Evolutionary conservation across 2,329 filamentous ascomycete species (phyloP).

Genomic region (Monosporascus cannonballus): DNA sequence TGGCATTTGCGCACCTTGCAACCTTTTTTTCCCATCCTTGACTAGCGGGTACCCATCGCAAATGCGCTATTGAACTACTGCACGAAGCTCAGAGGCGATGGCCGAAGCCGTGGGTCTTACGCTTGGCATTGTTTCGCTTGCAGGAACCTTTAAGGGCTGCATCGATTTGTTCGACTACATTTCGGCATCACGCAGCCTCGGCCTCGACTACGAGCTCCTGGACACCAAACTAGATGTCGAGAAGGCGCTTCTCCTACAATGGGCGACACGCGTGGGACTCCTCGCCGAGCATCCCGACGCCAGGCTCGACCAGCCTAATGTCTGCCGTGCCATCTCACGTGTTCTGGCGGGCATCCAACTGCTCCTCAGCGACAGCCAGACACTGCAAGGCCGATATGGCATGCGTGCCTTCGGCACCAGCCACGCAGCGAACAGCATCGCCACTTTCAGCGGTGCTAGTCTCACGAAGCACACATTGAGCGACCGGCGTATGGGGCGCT

Average conservation of each 20-base stretch:
- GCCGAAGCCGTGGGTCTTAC: constrained; percentile 12
- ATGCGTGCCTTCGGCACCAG: too few relatives aligned
- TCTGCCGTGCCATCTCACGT: not conserved
- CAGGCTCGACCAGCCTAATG: constrained; percentile 7
- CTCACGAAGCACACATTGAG: not conserved
- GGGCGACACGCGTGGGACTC: constrained; percentile 12
- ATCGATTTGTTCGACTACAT: constrained; percentile 12
- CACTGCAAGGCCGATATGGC: constrained; percentile 6
- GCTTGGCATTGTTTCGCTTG: constrained; percentile 8
- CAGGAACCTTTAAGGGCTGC: constrained; percentile 13
- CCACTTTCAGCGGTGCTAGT: not conserved
- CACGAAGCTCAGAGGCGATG: too few relatives aligned
- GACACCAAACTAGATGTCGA: constrained; percentile 18
- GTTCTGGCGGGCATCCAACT: constrained; percentile 4
- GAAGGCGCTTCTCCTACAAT: constrained; percentile 14
- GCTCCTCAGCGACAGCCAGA: constrained; percentile 1
- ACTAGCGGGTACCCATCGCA: too few relatives aligned
- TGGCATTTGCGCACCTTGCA: too few relatives aligned
- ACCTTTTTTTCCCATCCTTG: too few relatives aligned
- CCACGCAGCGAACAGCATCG: not conserved
- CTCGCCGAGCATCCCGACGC: constrained; percentile 7
- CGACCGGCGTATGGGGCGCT: not conserved
- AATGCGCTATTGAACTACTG: too few relatives aligned
- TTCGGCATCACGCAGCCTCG: constrained; percentile 6
- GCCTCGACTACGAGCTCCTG: constrained; percentile 12